These are phyloP conservation scores for Annulohypoxylon moriforme DNA, from an alignment of 495 filamentous ascomycete genomes.

Conservation along the genomic window DNA sequence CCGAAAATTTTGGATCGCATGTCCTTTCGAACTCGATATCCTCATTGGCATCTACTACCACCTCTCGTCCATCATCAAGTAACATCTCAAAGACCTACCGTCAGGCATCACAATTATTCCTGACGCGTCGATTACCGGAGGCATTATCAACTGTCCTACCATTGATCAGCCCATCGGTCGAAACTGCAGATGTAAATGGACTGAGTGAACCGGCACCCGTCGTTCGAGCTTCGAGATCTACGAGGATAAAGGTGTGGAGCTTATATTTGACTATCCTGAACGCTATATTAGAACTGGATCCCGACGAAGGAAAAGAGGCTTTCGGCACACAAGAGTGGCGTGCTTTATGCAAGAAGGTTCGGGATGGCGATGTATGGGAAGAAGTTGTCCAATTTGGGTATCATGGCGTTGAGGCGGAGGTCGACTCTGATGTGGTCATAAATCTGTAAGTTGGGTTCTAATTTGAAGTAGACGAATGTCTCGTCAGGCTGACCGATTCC, in stretches of 20 bases:
- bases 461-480: background rate
- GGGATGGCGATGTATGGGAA: constrained; percentile 91
- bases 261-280: constrained; percentile 94
- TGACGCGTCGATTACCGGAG: constrained; percentile 91
- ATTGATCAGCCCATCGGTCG: constrained; percentile 68
- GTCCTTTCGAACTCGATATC: constrained; percentile 61
- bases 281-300: constrained; percentile 84
- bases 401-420: constrained; percentile 83
- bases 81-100: constrained; percentile 86
- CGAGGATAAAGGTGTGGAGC: constrained; percentile 95
- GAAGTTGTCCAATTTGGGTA: constrained; percentile 89
- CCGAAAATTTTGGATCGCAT: constrained; percentile 48
- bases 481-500: constrained; percentile 18
- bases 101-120: constrained; percentile 87
- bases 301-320: constrained; percentile 87
- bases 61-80: constrained; percentile 67
- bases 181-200: constrained; percentile 50
- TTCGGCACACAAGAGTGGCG: constrained; percentile 90
- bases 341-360: constrained; percentile 78
- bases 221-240: constrained; percentile 75
- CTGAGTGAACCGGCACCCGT: constrained; percentile 71
- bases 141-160: constrained; percentile 84
- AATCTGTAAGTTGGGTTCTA: constrained; percentile 73
- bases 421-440: constrained; percentile 94
- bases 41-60: constrained; percentile 55